Evolutionary conservation across 495 filamentous ascomycete species (phyloP).

Genomic region (Hyphodiscus hymeniophilus): DNA sequence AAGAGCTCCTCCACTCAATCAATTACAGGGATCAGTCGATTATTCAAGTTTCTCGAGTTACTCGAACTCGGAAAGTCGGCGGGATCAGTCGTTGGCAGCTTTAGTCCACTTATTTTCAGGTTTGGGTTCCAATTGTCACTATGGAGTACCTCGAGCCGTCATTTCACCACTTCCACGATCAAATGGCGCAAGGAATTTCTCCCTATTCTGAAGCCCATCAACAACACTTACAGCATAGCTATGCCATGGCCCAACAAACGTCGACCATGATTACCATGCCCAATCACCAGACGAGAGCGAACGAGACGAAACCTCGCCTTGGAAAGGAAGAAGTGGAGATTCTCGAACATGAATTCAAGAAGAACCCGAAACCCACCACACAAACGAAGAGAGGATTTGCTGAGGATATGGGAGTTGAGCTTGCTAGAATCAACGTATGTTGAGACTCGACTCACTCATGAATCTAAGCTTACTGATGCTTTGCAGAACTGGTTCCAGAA

Average conservation of each 20-base stretch:
- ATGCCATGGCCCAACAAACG: constrained; percentile 7
- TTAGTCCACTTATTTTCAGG: neutral
- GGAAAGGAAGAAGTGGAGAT: constrained; percentile 77
- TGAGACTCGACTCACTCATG: neutral
- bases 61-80: neutral
- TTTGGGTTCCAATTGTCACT: constrained; percentile 9
- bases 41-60: neutral
- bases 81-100: neutral
- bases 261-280: constrained; percentile 13
- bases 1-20: too few relatives aligned
- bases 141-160: constrained; percentile 18
- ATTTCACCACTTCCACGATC: constrained; percentile 15
- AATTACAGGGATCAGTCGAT: neutral
- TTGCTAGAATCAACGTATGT: constrained; percentile 70
- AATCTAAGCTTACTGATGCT: neutral
- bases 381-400: constrained; percentile 68
- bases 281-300: constrained; percentile 8
- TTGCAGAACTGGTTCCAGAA: constrained; percentile 88
- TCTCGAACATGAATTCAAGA: constrained; percentile 64
- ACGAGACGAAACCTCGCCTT: constrained; percentile 55
- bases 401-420: constrained; percentile 60
- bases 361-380: constrained; percentile 71
- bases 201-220: neutral
- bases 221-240: constrained; percentile 3
- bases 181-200: constrained; percentile 7